Conservation (phyloP, 2,329 filamentous ascomycete genomes). For the Colletotrichum abscissum region DNA sequence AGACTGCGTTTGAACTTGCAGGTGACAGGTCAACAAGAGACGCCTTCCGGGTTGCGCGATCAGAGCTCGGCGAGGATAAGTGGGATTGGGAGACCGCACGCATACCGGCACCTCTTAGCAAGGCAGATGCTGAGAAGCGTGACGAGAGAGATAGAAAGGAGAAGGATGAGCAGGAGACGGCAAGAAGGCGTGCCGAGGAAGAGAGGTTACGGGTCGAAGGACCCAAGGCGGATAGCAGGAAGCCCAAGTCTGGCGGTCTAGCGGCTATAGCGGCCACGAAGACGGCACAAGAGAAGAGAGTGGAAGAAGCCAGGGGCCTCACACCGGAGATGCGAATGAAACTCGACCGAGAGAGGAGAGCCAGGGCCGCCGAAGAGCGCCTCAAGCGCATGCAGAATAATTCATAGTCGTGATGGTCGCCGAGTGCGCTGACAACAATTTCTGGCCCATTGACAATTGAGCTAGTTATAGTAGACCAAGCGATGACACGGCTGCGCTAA, state of each 20-base stretch:
- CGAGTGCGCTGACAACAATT: not conserved
- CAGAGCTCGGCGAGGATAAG: slow-evolving; percentile 79
- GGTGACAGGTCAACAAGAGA: slow-evolving; percentile 89
- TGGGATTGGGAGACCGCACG: slow-evolving; percentile 84
- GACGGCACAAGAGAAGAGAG: slow-evolving; percentile 82
- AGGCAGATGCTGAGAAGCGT: slow-evolving; percentile 76
- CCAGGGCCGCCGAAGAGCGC: slow-evolving; percentile 91
- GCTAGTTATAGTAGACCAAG: not conserved
- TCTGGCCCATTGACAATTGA: not conserved
- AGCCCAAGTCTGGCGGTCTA: slow-evolving; percentile 63
- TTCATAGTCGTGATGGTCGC: slow-evolving; percentile 32
- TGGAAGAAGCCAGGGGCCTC: slow-evolving; percentile 86
- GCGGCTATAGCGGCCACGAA: slow-evolving; percentile 72
- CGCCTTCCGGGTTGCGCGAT: slow-evolving; percentile 88
- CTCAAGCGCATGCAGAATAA: slow-evolving; percentile 73
- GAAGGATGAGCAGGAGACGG: slow-evolving; percentile 74
- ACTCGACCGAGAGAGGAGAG: slow-evolving; percentile 88
- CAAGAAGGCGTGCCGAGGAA: slow-evolving; percentile 79
- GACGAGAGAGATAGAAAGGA: slow-evolving; percentile 77
- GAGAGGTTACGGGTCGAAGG: slow-evolving; percentile 78
- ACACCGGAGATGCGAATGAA: slow-evolving; percentile 88
- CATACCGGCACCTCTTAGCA: slow-evolving; percentile 78
- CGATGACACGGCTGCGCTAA: not conserved
- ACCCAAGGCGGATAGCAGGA: slow-evolving; percentile 62
- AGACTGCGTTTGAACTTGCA: slow-evolving; percentile 86